Evolutionary conservation across 78 protist genomes (phyloP).

Genomic region (Protostelium mycophagum): DNA sequence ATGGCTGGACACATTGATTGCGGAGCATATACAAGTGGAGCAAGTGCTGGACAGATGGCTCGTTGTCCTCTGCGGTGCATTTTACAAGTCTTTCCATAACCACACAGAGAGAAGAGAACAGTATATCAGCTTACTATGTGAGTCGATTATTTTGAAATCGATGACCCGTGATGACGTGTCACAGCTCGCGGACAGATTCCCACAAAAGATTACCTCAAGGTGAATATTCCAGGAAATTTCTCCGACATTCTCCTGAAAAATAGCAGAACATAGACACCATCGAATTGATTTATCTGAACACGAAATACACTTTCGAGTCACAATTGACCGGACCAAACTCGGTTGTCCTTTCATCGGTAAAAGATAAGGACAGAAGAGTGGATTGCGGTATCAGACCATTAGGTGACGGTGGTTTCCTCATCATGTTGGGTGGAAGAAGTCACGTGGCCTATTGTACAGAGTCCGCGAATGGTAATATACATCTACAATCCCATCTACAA

Average conservation of each 20-base stretch:
- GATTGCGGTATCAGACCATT: slow-evolving; percentile 31
- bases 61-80: slow-evolving; percentile 75
- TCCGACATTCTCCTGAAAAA: too few relatives aligned
- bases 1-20: slow-evolving; percentile 85
- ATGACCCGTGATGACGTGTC: neutral
- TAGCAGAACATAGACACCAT: neutral
- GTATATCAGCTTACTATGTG: slow-evolving; percentile 16
- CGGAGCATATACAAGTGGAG: slow-evolving; percentile 19
- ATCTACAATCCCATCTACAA: too few relatives aligned
- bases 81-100: slow-evolving; percentile 34
- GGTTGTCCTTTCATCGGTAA: slow-evolving; percentile 32
- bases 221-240: too few relatives aligned
- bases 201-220: slow-evolving; percentile 22
- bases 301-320: slow-evolving; percentile 50
- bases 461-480: neutral
- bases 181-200: slow-evolving; percentile 58
- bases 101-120: neutral
- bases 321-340: slow-evolving; percentile 15
- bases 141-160: too few relatives aligned
- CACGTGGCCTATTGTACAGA: slow-evolving; percentile 59
- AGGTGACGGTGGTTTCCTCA: slow-evolving; percentile 78
- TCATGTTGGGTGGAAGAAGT: slow-evolving; percentile 48
- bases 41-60: slow-evolving; percentile 23
- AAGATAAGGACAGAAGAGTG: slow-evolving; percentile 25
- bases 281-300: slow-evolving; percentile 60